A percentile compares a stretch with the other conserved stretches of the same genome.
phyloP scores from a whole-genome alignment of 352 stramenopile species.

The Pythium phragmitis region DNA sequence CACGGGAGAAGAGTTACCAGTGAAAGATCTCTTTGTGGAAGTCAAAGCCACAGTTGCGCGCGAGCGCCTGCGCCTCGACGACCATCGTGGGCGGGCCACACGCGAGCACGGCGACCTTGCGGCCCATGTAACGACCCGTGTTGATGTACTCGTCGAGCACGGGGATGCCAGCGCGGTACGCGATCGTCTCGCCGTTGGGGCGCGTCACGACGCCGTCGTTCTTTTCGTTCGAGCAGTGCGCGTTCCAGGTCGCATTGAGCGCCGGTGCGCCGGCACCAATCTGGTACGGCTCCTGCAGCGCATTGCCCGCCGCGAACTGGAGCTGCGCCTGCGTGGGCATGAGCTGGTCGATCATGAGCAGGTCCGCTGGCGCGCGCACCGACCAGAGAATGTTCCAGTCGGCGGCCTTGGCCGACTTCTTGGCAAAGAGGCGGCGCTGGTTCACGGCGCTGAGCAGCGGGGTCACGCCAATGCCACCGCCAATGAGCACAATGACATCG shows the following conservation, averaged over 20 bases:
- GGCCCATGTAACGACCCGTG: constrained; percentile 55
- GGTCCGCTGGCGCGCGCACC: constrained; percentile 51
- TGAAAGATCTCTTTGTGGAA: constrained; percentile 87
- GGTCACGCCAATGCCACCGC: constrained; percentile 74
- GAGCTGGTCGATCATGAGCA: constrained; percentile 76
- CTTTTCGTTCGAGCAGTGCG: constrained; percentile 59
- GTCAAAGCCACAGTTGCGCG: constrained; percentile 64
- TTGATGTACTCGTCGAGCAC: constrained; percentile 75
- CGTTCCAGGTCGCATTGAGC: constrained; percentile 54
- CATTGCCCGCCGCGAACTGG: constrained; percentile 26
- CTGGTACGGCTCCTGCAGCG: constrained; percentile 50
- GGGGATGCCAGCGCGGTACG: constrained; percentile 49
- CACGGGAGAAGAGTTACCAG: constrained; percentile 46
- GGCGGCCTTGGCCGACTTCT: constrained; percentile 32
- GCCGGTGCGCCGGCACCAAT: constrained; percentile 28
- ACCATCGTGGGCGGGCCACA: constrained; percentile 76
- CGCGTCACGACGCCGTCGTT: constrained; percentile 44
- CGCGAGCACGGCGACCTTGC: constrained; percentile 65
- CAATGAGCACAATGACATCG: constrained; percentile 63
- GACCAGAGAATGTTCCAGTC: constrained; percentile 70
- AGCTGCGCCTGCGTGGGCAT: constrained; percentile 50
- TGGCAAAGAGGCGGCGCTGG: constrained; percentile 36
- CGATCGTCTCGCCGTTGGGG: constrained; percentile 52
- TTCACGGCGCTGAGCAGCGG: constrained; percentile 77
- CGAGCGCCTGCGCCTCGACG: constrained; percentile 59